A percentile compares a stretch with the other conserved stretches of the same genome.
Conservation (phyloP, 2,329 filamentous ascomycete species). For the Calonectria henricotiae region DNA sequence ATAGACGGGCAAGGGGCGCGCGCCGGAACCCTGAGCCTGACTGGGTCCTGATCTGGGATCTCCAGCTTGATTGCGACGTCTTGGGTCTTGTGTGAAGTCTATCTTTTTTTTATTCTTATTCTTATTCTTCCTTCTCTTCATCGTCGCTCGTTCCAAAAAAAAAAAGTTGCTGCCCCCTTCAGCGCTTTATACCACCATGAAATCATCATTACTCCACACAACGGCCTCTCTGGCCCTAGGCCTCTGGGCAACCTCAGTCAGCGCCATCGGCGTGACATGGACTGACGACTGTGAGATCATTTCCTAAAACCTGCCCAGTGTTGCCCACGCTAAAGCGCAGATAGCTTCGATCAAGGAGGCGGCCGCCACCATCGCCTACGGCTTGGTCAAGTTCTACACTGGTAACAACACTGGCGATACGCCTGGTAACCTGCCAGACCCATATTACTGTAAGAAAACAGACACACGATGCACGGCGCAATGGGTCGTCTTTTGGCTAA, state of each 20-base stretch:
- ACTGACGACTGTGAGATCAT: conserved; percentile 45
- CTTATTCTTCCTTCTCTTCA: conserved; percentile 12
- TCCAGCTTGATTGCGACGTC: conserved; percentile 9
- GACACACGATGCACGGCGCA: conserved; percentile 53
- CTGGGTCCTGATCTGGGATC: conserved; percentile 10
- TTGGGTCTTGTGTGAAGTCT: neutral
- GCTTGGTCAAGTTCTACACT: conserved; percentile 67
- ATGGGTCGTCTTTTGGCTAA: conserved; percentile 43
- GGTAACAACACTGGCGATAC: conserved; percentile 74
- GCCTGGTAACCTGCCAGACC: conserved; percentile 72
- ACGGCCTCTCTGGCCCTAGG: conserved; percentile 36
- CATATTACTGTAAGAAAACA: conserved; percentile 75
- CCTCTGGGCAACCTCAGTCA: conserved; percentile 37
- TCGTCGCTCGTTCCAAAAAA: neutral
- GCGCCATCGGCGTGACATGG: conserved; percentile 45
- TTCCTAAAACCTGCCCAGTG: neutral
- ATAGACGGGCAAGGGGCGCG: neutral
- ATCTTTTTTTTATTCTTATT: conserved; percentile 29
- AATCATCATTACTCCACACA: conserved; percentile 41
- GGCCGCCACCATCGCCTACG: conserved; percentile 65
- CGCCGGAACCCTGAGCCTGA: conserved; percentile 7
- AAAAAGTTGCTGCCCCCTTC: conserved; percentile 12
- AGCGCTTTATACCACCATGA: conserved; percentile 43
- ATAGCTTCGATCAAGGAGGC: conserved; percentile 68
- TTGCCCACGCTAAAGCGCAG: conserved; percentile 3